phyloP scores from a whole-genome alignment of 306 rosid genomes.

The Castanospermum australe region DNA sequence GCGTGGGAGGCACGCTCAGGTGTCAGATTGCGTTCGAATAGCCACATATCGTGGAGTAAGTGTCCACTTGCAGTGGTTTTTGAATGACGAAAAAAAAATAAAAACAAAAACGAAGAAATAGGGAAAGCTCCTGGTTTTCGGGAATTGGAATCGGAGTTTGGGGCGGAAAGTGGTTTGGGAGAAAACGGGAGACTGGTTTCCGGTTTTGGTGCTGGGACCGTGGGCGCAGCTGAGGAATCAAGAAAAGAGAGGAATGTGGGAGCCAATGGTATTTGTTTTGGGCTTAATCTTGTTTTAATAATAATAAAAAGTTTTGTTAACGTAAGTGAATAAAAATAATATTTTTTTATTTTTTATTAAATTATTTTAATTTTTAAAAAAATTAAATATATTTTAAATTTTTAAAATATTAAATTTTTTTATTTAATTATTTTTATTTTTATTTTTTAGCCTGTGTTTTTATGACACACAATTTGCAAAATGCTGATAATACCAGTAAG shows the following conservation, averaged over 20 bases:
- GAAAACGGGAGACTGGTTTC: conserved; percentile 42
- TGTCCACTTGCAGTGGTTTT: conserved; percentile 27
- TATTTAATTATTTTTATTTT: no score
- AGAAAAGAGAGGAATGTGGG: neutral
- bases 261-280: conserved; percentile 38
- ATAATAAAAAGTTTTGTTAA: no score
- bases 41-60: conserved; percentile 70
- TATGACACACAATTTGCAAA: no score
- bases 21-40: conserved; percentile 74
- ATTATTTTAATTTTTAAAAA: no score
- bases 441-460: no score
- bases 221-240: conserved; percentile 44
- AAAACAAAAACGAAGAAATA: neutral
- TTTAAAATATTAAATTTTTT: no score
- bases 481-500: no score
- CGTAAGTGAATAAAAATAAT: no score
- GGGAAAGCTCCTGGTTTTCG: conserved; percentile 84
- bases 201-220: conserved; percentile 30
- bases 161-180: conserved; percentile 8
- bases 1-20: conserved; percentile 60
- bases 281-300: neutral
- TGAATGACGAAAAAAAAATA: neutral
- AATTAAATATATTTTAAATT: no score
- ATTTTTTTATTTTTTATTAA: no score
- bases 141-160: conserved; percentile 29